phyloP scores from a whole-genome alignment of 2,329 filamentous ascomycete species.

The Graphilbum ipis-grandicollis region DNA sequence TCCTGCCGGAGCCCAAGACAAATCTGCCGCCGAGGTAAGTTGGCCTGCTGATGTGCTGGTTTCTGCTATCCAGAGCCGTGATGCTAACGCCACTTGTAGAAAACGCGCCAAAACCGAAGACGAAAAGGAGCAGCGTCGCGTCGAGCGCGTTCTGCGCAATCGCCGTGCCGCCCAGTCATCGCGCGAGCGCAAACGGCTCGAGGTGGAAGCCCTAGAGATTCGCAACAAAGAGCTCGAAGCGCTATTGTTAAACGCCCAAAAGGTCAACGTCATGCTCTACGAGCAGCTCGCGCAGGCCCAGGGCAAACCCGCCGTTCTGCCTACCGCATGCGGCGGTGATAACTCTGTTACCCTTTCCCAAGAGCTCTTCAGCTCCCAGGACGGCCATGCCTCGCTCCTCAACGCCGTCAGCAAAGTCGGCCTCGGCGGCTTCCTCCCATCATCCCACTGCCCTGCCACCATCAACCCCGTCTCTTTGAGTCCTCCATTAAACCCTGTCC shows the following conservation, averaged over 20 bases:
- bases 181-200: slow-evolving; percentile 71
- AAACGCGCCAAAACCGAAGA: slow-evolving; percentile 98
- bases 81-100: slow-evolving; percentile 21
- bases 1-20: slow-evolving; percentile 90
- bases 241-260: slow-evolving; percentile 23
- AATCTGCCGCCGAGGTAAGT: slow-evolving; percentile 75
- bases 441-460: slow-evolving; percentile 23
- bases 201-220: slow-evolving; percentile 74
- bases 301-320: slow-evolving; percentile 24
- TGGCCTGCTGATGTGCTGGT: slow-evolving; percentile 6
- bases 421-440: slow-evolving; percentile 26
- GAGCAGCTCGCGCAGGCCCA: slow-evolving; percentile 32
- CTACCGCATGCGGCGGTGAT: slow-evolving; percentile 16
- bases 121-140: slow-evolving; percentile 94
- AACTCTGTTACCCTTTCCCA: slow-evolving; percentile 37
- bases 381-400: slow-evolving; percentile 15
- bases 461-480: slow-evolving; percentile 46
- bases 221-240: slow-evolving; percentile 55
- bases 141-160: slow-evolving; percentile 93
- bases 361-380: slow-evolving; percentile 36
- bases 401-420: slow-evolving; percentile 14
- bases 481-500: slow-evolving; percentile 34
- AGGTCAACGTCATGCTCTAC: slow-evolving; percentile 27
- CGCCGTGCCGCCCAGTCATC: slow-evolving; percentile 93
- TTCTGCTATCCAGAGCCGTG: too few species aligned